phyloP scores from a whole-genome alignment of 805 yeast genomes.

The Kurtzmaniella cleridarum region DNA sequence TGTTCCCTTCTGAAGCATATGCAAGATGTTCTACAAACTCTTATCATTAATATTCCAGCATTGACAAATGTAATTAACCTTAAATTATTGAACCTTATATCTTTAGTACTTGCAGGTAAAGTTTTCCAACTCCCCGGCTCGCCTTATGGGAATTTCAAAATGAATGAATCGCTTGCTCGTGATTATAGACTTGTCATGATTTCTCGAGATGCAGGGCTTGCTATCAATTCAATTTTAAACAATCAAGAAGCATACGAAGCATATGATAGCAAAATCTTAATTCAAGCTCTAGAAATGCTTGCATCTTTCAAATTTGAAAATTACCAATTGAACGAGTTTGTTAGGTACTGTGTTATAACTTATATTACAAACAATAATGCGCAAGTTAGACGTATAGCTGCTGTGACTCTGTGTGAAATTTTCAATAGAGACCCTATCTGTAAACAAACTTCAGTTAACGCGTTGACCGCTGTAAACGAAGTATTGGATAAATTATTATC shows the following conservation, averaged over 20 bases:
- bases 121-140: slow-evolving; percentile 82
- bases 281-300: slow-evolving; percentile 76
- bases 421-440: slow-evolving; percentile 80
- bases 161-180: slow-evolving; percentile 62
- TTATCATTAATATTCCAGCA: slow-evolving; percentile 74
- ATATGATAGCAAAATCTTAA: slow-evolving; percentile 45
- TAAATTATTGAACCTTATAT: slow-evolving; percentile 63
- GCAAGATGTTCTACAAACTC: slow-evolving; percentile 65
- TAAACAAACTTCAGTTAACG: slow-evolving; percentile 72
- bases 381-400: slow-evolving; percentile 77
- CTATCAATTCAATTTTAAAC: slow-evolving; percentile 27
- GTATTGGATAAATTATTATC: slow-evolving; percentile 77
- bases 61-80: slow-evolving; percentile 68
- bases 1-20: slow-evolving; percentile 83
- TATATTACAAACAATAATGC: slow-evolving; percentile 79
- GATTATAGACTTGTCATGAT: slow-evolving; percentile 74
- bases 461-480: slow-evolving; percentile 77
- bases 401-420: slow-evolving; percentile 73
- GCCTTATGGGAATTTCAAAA: slow-evolving; percentile 57
- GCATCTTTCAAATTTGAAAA: slow-evolving; percentile 69
- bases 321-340: slow-evolving; percentile 80
- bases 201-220: slow-evolving; percentile 56
- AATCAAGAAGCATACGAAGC: slow-evolving; percentile 28
- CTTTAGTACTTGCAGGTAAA: slow-evolving; percentile 75
- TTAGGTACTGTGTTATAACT: slow-evolving; percentile 73